Evolutionary conservation across 768 basidiomycete genomes (phyloP), one percentile per base, ranked within the genome.

Genomic region (Leccinum ochraceum): DNA sequence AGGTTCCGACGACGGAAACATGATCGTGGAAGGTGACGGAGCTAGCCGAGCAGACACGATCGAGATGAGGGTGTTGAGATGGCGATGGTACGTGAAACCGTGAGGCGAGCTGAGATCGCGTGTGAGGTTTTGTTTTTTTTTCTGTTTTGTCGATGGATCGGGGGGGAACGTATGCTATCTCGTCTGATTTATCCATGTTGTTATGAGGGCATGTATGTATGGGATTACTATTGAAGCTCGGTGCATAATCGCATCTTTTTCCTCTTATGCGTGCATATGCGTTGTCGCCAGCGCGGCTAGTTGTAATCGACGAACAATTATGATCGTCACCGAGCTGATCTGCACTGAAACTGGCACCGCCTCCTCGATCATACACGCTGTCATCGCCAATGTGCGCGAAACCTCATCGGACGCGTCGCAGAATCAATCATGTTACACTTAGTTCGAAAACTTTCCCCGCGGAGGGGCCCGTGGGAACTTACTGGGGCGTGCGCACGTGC

Each of bases 51-150:
- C 44, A n/a, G 56, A 60, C n/a, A 50, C 48, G n/a, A 28, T 75
- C 34, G 53, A 57, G 36, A 57, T 75, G 53, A 64, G 63, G 57
- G 73, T 75, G 49, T 39, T 71, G 37, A 62, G 72, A 44, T 73
- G 72, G 72, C 57, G 67, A 28, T 73, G 72, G 72, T 57, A 66
- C 51, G 16, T 44, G 17, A 39, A 14, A 24, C 14, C 36, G 6
- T 65, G 61, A 60, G 39, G 52, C 24, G 32, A 55, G 8, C 28
- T 22, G 37, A 51, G 61, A 62, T 37, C 32, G 30, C 6, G 9
- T 26, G 13, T 20, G 8, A 1, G 58, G 4, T 28, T 36, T 58
- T 36, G 24, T 34, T 44, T 44, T 44, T 1, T 44, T 44, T 28
- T 28, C 28, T 28, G 28, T 28, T 34, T 36, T 10, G 10, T 16